These are phyloP conservation scores for Cladochytrium replicatum DNA, from an alignment of 192 early-diverging fungal genomes.

Conservation along the genomic window DNA sequence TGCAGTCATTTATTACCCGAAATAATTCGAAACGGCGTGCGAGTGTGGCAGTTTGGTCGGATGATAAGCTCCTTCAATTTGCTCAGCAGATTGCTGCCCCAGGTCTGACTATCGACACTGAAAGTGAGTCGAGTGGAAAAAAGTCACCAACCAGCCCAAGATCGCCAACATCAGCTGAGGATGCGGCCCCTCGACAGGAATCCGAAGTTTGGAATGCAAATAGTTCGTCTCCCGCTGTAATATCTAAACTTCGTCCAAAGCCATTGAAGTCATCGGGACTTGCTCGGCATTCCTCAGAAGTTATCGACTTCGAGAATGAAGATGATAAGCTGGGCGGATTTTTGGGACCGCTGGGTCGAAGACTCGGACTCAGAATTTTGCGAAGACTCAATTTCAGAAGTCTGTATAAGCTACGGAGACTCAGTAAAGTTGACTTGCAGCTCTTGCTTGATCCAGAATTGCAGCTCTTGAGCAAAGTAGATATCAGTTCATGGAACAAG, in stretches of 20 bases:
- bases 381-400: constrained; percentile 30
- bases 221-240: neutral
- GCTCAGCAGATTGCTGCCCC: constrained; percentile 36
- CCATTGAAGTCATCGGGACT: neutral
- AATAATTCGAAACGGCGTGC: constrained; percentile 37
- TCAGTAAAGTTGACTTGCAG: constrained; percentile 29
- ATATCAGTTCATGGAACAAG: constrained; percentile 51
- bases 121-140: neutral
- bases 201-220: neutral
- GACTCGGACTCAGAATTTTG: constrained; percentile 30
- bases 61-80: constrained; percentile 55
- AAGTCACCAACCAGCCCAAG: neutral
- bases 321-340: neutral
- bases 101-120: constrained; percentile 4
- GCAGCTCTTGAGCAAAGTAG: constrained; percentile 35
- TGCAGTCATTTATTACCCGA: constrained; percentile 1
- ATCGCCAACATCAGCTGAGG: constrained; percentile 21
- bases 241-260: neutral
- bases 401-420: constrained; percentile 31
- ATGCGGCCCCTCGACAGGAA: neutral
- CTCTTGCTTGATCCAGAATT: constrained; percentile 31
- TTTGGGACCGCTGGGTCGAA: constrained; percentile 8
- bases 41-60: constrained; percentile 73
- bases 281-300: neutral
- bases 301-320: neutral